Evolutionary conservation across 2,329 filamentous ascomycete species (phyloP).

Genomic region (Cladosporium sp.): DNA sequence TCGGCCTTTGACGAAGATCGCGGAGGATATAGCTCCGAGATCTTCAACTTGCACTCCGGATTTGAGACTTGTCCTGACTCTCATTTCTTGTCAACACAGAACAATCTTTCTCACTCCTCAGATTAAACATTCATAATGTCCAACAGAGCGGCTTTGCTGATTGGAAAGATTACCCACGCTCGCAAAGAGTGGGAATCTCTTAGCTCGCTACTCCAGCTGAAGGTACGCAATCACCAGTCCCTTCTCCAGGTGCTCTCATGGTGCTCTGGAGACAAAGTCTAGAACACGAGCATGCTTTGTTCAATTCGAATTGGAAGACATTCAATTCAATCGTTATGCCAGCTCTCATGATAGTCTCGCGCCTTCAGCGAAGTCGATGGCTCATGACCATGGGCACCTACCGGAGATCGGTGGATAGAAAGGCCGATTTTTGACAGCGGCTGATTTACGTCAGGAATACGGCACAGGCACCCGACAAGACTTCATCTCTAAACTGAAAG

Average conservation of each 20-base stretch:
- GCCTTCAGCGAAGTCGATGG: background rate
- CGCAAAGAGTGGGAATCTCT: slow-evolving; percentile 43
- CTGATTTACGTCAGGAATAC: slow-evolving; percentile 44
- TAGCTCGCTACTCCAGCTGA: slow-evolving; percentile 27
- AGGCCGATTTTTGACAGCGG: background rate
- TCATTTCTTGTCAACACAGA: too few species aligned
- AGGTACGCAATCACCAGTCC: too few species aligned
- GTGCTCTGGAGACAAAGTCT: too few species aligned
- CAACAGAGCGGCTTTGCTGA: slow-evolving; percentile 37
- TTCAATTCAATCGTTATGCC: too few species aligned
- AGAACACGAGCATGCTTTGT: too few species aligned
- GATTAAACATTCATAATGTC: slow-evolving; percentile 2
- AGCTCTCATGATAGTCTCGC: too few species aligned
- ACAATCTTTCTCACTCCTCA: background rate
- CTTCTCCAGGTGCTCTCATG: too few species aligned
- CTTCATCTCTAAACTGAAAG: slow-evolving; percentile 51
- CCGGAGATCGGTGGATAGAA: too few species aligned
- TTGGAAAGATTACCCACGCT: slow-evolving; percentile 42
- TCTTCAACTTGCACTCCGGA: background rate
- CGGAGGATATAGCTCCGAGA: slow-evolving; percentile 2
- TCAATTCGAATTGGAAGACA: too few species aligned
- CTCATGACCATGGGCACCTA: background rate
- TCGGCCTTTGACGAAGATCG: slow-evolving; percentile 7
- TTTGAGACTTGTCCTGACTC: too few species aligned
- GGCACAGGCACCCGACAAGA: slow-evolving; percentile 49